Evolutionary conservation across 2,329 filamentous ascomycete genomes (phyloP).

Genomic region (Xylaria sp.): DNA sequence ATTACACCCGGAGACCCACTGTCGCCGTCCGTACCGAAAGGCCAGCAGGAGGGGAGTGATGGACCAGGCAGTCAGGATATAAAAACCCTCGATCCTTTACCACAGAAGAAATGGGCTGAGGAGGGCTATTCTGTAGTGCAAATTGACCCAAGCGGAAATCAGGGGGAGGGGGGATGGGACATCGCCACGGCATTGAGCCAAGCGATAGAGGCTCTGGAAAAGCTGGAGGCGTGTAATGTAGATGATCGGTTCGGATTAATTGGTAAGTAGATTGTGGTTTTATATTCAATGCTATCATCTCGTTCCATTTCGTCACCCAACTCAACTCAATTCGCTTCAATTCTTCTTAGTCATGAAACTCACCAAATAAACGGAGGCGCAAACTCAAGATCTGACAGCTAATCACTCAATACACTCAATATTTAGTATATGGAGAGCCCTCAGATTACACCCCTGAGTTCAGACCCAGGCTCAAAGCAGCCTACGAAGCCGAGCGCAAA

Average conservation of each 20-base stretch:
- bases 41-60: neutral
- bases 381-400: slow-evolving; percentile 1
- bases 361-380: neutral
- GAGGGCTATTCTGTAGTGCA: slow-evolving; percentile 74
- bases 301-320: neutral
- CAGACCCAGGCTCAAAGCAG: slow-evolving; percentile 25
- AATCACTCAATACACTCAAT: neutral
- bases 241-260: slow-evolving; percentile 55
- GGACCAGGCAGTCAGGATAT: slow-evolving; percentile 6
- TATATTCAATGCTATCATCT: neutral
- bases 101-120: slow-evolving; percentile 75
- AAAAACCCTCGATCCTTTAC: slow-evolving; percentile 60
- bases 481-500: slow-evolving; percentile 40
- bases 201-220: slow-evolving; percentile 38
- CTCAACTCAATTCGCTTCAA: neutral
- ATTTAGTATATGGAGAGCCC: slow-evolving; percentile 39
- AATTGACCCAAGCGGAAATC: slow-evolving; percentile 52
- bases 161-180: slow-evolving; percentile 25
- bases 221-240: slow-evolving; percentile 49
- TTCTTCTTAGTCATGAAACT: neutral
- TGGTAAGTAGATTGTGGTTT: slow-evolving; percentile 43
- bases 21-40: slow-evolving; percentile 37
- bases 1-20: slow-evolving; percentile 40
- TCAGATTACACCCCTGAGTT: slow-evolving; percentile 43
- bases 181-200: slow-evolving; percentile 22